phyloP scores from a whole-genome alignment of 495 filamentous ascomycete genomes.

The Hypoxylon cercidicola region DNA sequence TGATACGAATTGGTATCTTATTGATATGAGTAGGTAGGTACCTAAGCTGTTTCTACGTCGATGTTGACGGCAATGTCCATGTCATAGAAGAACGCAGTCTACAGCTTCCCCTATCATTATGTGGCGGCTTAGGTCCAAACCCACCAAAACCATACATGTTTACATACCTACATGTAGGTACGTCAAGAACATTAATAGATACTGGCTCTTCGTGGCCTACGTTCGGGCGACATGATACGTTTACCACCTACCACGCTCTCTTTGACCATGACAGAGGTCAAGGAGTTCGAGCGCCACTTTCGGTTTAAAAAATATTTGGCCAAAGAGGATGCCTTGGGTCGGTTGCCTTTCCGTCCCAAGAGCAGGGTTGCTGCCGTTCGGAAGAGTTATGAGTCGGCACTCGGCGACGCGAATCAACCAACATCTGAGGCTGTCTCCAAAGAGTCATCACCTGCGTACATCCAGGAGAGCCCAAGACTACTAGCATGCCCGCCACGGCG shows the following conservation, averaged over 20 bases:
- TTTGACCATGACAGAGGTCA: constrained; percentile 64
- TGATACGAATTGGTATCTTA: too few relatives aligned
- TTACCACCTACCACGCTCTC: constrained; percentile 62
- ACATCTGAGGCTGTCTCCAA: constrained; percentile 9
- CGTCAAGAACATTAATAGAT: too few relatives aligned
- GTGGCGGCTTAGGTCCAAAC: neutral
- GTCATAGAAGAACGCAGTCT: neutral
- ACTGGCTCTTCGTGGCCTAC: too few relatives aligned
- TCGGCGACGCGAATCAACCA: constrained; percentile 16
- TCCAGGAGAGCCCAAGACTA: constrained; percentile 28
- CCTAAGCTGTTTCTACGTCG: too few relatives aligned
- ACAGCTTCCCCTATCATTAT: constrained; percentile 5
- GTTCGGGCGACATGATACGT: constrained; percentile 63
- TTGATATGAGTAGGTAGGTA: too few relatives aligned
- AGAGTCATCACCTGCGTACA: constrained; percentile 1
- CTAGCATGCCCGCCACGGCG: constrained; percentile 27
- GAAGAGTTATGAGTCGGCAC: constrained; percentile 27
- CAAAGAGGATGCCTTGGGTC: constrained; percentile 31
- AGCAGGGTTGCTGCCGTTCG: neutral
- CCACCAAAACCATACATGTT: neutral
- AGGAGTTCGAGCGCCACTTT: constrained; percentile 56
- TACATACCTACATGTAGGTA: too few relatives aligned
- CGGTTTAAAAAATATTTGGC: constrained; percentile 51
- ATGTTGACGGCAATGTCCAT: too few relatives aligned
- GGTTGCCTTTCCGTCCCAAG: constrained; percentile 35